A percentile compares a stretch with the other conserved stretches of the same genome.
Evolutionary conservation across 2,329 filamentous ascomycete genomes (phyloP).

Genomic region (Gaeumannomyces tritici): DNA sequence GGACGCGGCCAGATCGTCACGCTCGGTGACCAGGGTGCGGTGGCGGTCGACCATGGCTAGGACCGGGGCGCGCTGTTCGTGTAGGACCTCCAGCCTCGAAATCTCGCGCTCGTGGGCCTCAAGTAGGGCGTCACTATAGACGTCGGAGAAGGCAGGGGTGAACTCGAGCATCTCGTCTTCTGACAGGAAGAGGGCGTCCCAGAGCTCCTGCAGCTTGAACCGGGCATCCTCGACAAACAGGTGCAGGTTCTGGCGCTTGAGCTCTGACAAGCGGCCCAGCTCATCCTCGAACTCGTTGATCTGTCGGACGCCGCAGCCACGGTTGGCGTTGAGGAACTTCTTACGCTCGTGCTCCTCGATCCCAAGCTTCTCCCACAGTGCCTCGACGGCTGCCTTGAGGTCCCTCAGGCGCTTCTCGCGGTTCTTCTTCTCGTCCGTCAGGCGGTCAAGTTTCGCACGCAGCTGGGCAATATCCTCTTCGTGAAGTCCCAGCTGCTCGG

Average conservation of each 20-base stretch:
- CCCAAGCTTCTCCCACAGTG: slow-evolving; percentile 79
- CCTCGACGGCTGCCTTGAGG: slow-evolving; percentile 68
- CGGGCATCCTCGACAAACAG: slow-evolving; percentile 93
- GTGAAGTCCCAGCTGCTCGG: slow-evolving; percentile 89
- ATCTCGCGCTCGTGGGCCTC: slow-evolving; percentile 95
- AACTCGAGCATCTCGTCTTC: slow-evolving; percentile 99
- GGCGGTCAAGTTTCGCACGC: slow-evolving; percentile 65
- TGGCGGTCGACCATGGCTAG: slow-evolving; percentile 77
- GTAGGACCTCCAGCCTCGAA: slow-evolving; percentile 66
- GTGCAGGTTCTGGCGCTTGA: slow-evolving; percentile 92
- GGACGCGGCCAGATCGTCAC: slow-evolving; percentile 77
- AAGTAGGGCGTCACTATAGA: slow-evolving; percentile 90
- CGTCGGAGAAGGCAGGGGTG: slow-evolving; percentile 91
- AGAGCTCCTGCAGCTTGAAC: slow-evolving; percentile 83
- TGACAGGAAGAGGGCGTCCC: slow-evolving; percentile 88
- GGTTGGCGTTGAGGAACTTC: slow-evolving; percentile 75
- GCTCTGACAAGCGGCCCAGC: slow-evolving; percentile 72
- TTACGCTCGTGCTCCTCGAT: slow-evolving; percentile 77
- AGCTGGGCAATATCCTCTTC: slow-evolving; percentile 73
- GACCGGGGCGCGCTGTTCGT: slow-evolving; percentile 78
- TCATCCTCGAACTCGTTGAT: slow-evolving; percentile 97
- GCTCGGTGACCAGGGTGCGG: slow-evolving; percentile 71
- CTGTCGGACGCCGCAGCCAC: slow-evolving; percentile 80
- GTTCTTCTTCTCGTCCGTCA: slow-evolving; percentile 78
- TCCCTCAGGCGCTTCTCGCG: slow-evolving; percentile 71